Conservation (phyloP, 306 rosid genomes). For the Rubus idaeus region DNA sequence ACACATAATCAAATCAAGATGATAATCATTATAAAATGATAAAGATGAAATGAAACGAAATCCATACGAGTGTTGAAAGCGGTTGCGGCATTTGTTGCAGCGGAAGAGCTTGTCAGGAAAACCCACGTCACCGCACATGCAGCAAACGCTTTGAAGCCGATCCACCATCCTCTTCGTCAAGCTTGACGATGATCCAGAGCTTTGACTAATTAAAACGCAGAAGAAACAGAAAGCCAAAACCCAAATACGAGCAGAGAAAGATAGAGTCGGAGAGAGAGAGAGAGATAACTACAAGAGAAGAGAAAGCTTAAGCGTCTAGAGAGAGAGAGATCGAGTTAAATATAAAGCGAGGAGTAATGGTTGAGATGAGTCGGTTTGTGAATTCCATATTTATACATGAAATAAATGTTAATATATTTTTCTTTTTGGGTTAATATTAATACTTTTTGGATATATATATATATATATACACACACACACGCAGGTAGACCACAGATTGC, state of each 20-base stretch:
- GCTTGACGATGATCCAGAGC: not conserved
- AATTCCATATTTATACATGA: slow-evolving; percentile 24
- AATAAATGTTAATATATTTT: not conserved
- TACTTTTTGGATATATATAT: not conserved
- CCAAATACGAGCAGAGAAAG: not conserved
- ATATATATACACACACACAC: slow-evolving; percentile 5
- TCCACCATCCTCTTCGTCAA: slow-evolving; percentile 58
- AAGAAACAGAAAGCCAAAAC: slow-evolving; percentile 20
- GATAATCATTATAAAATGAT: slow-evolving; percentile 2
- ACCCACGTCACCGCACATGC: slow-evolving; percentile 98
- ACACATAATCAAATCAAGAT: not conserved
- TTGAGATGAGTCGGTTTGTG: slow-evolving; percentile 59
- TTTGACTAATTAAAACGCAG: not conserved
- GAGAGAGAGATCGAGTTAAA: slow-evolving; percentile 32
- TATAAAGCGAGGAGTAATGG: slow-evolving; percentile 32
- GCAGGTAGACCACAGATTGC: slow-evolving; percentile 68
- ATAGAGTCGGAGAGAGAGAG: slow-evolving; percentile 16
- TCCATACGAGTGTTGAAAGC: slow-evolving; percentile 87
- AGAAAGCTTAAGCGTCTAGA: slow-evolving; percentile 15
- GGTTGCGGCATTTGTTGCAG: slow-evolving; percentile 80
- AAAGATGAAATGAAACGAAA: not conserved
- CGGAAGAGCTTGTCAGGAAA: slow-evolving; percentile 92
- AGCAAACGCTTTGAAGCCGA: slow-evolving; percentile 64
- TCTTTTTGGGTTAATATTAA: not conserved
- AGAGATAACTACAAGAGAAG: not conserved